Evolutionary conservation across 768 basidiomycete genomes (phyloP), one percentile per base, ranked within the genome.

Genomic region (Serendipita sp.): DNA sequence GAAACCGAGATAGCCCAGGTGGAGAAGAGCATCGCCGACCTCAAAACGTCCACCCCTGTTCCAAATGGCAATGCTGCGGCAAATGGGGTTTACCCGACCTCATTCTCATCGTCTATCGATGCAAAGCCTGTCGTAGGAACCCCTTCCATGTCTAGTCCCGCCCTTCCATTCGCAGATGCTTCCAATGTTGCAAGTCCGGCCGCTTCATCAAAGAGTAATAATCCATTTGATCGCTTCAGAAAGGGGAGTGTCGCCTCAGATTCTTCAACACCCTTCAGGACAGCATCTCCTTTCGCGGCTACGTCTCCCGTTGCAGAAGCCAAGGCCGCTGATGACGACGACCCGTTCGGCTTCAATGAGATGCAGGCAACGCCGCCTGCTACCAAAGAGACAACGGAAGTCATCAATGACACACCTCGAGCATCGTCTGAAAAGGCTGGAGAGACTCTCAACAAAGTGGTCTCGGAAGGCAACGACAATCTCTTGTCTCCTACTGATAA

Each of bases 191-290:
- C 74, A 41, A 78, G 82, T 24, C 73, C 75, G n/a, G 48, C 65
- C 3, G 64, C 73, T 22, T 71, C 72, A 48, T 71, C 73, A 62
- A 88, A 88, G 76, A 92, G 88, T 68, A 95, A 86, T 69, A 97
- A 97, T 71, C 94, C 93, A 2, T 97, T 97, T 69, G 92, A 90
- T 64, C 76, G 85, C 50, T 71, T 93, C 31, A 75, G 42, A 20
- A 42, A 48, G 45, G 42, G 31, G 33, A 63, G 51, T 1, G 77
- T 78, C 75, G 71, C 77, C 41, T 72, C 66, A 9, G 66, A 75
- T 26, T 77, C 74, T 51, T 65, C 72, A 33, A 67, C 69, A 2
- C 72, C 73, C 33, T 80, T 80, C 34, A 48, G 61, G 30, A 45
- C 51, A 0, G 70, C 66, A 13, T 65, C 70, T 61, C 66, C 41